Conservation (phyloP, 768 basidiomycete genomes). For the Auricularia auricula-judae region DNA sequence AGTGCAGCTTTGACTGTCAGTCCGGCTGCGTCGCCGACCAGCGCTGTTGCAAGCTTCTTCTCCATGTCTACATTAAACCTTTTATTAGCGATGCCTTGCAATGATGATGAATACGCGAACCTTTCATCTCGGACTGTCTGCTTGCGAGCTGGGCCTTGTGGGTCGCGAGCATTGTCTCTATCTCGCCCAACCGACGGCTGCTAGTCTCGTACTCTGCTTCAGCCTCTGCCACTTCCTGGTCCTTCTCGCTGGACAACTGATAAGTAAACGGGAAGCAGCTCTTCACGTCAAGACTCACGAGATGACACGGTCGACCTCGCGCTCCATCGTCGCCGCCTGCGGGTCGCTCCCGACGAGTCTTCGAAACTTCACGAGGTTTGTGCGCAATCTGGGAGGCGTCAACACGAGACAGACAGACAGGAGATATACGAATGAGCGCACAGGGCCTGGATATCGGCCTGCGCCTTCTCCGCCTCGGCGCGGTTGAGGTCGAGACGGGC, state of each 20-base stretch:
- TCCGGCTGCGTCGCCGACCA: background rate
- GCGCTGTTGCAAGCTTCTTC: conserved; percentile 28
- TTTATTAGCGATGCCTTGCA: no score
- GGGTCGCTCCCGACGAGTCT: conserved; percentile 54
- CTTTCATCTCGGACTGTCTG: conserved; percentile 51
- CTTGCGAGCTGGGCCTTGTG: conserved; percentile 48
- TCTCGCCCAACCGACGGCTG: conserved; percentile 48
- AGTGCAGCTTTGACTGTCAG: conserved; percentile 20
- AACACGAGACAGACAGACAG: conserved; percentile 4
- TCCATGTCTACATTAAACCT: conserved; percentile 33
- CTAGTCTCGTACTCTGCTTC: conserved; percentile 32
- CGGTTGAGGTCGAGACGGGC: conserved; percentile 71
- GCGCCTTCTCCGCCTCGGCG: conserved; percentile 52
- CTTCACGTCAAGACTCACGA: background rate
- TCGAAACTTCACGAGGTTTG: conserved; percentile 48
- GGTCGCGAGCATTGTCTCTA: conserved; percentile 51
- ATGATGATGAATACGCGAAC: conserved; percentile 25
- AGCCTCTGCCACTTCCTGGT: conserved; percentile 42
- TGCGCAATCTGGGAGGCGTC: conserved; percentile 42
- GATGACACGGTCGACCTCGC: conserved; percentile 45
- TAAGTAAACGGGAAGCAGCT: background rate
- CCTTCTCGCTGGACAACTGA: conserved; percentile 46
- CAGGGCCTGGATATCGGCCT: conserved; percentile 56
- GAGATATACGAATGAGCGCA: conserved; percentile 23
- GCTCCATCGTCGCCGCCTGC: conserved; percentile 57